Conservation (phyloP, 2,329 filamentous ascomycete genomes). For the Aspergillus pseudoglaucus region DNA sequence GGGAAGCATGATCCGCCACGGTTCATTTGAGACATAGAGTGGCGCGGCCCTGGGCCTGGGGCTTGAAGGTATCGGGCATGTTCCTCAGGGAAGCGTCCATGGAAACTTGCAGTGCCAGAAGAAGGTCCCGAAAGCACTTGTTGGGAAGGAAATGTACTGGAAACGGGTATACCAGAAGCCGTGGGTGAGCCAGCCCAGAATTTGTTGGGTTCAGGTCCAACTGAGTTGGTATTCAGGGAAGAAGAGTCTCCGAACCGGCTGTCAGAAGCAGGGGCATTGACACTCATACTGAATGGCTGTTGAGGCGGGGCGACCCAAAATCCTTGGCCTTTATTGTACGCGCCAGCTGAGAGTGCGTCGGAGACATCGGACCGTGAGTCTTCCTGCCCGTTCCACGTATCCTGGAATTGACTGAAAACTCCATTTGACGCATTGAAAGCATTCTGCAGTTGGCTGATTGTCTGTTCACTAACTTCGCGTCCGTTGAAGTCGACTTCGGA, state of each 20-base stretch:
- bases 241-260: conserved; percentile 21
- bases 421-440: conserved; percentile 48
- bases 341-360: conserved; percentile 35
- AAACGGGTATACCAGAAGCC: conserved; percentile 14
- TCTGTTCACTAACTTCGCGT: conserved; percentile 46
- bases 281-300: conserved; percentile 21
- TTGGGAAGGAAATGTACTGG: conserved; percentile 21
- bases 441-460: conserved; percentile 45
- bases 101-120: conserved; percentile 19
- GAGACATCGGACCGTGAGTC: conserved; percentile 41
- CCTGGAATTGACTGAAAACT: conserved; percentile 34
- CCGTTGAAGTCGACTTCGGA: conserved; percentile 47
- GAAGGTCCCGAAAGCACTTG: conserved; percentile 32
- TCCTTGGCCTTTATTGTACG: conserved; percentile 35
- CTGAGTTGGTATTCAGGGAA: conserved; percentile 12
- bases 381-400: conserved; percentile 39
- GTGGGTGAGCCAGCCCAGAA: conserved; percentile 24
- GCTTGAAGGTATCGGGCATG: conserved; percentile 23
- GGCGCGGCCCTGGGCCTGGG: conserved; percentile 20
- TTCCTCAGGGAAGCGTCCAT: conserved; percentile 25
- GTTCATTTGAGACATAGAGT: conserved; percentile 24
- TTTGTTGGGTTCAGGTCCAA: conserved; percentile 23
- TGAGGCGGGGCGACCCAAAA: conserved; percentile 25
- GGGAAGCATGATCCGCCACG: conserved; percentile 28
- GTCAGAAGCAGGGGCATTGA: conserved; percentile 17